phyloP scores from a whole-genome alignment of 1,284 basidiomycete species.

The Cystobasidium slooffiae region DNA sequence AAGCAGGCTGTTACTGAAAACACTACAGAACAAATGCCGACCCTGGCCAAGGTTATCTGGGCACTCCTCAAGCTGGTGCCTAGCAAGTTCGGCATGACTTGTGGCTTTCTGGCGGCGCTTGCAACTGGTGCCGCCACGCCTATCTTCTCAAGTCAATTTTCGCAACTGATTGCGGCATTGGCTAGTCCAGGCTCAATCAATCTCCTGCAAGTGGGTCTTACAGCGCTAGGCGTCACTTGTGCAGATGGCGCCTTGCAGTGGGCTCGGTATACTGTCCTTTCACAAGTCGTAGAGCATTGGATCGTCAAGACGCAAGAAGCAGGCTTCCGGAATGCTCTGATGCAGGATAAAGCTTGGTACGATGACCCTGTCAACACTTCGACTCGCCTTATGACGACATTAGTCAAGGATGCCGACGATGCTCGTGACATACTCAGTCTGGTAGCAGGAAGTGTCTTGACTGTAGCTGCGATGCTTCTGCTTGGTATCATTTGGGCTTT shows the following conservation, averaged over 20 bases:
- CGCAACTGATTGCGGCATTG: constrained; percentile 76
- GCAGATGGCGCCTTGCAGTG: constrained; percentile 75
- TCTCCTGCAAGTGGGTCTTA: constrained; percentile 61
- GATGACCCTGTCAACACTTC: constrained; percentile 71
- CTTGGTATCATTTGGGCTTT: constrained; percentile 88
- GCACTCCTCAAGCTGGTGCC: constrained; percentile 72
- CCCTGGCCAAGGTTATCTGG: constrained; percentile 62
- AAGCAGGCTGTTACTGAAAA: background rate
- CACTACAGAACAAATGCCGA: background rate
- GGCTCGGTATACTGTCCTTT: constrained; percentile 76
- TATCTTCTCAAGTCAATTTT: constrained; percentile 86
- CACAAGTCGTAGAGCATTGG: constrained; percentile 76
- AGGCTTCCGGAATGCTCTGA: constrained; percentile 68
- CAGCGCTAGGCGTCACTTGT: constrained; percentile 70
- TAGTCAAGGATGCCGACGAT: constrained; percentile 92
- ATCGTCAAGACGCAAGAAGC: constrained; percentile 68
- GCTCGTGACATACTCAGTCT: constrained; percentile 76
- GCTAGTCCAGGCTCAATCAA: constrained; percentile 63
- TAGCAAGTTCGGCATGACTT: constrained; percentile 68
- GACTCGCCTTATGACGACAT: constrained; percentile 70
- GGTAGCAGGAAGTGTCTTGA: constrained; percentile 72
- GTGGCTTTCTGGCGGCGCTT: constrained; percentile 71
- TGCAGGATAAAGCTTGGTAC: constrained; percentile 90
- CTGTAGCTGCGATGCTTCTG: constrained; percentile 78
- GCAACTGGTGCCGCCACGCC: constrained; percentile 82